phyloP scores from a whole-genome alignment of 2,329 filamentous ascomycete genomes.

The Arthrobotrys conoides region DNA sequence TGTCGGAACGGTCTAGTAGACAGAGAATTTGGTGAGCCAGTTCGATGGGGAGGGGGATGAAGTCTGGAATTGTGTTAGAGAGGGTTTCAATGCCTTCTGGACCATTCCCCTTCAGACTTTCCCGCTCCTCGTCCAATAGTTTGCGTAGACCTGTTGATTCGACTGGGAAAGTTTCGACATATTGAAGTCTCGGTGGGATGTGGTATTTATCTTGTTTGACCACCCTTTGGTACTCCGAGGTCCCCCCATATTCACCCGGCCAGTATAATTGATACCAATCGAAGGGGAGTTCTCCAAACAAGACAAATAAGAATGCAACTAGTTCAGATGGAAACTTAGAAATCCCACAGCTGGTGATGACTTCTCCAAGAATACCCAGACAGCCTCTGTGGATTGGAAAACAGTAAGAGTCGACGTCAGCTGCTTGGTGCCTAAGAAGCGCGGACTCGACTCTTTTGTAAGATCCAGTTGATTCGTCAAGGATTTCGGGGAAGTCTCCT shows the following conservation, averaged over 20 bases:
- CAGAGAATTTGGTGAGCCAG: background rate
- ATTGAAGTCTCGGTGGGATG: background rate
- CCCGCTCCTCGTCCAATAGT: background rate
- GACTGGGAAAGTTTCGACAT: background rate
- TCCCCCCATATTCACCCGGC: background rate
- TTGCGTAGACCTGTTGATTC: background rate
- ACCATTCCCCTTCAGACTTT: background rate
- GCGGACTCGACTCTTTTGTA: background rate
- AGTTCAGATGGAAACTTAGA: background rate
- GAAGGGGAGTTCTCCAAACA: background rate
- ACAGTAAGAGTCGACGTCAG: background rate
- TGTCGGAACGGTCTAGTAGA: constrained; percentile 4
- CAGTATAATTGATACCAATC: background rate
- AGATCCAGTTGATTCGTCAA: background rate
- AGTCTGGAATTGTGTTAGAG: constrained; percentile 1
- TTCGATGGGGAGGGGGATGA: background rate
- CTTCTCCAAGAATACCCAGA: background rate
- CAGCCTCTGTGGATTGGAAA: background rate
- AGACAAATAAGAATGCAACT: background rate
- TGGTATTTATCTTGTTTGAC: background rate
- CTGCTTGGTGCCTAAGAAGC: background rate
- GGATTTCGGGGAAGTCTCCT: background rate
- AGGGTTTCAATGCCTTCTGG: background rate
- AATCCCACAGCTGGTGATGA: background rate
- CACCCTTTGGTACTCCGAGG: constrained; percentile 3